These are phyloP conservation scores for Phytopythium ostracodes DNA, from an alignment of 352 stramenopile genomes.

Conservation along the genomic window DNA sequence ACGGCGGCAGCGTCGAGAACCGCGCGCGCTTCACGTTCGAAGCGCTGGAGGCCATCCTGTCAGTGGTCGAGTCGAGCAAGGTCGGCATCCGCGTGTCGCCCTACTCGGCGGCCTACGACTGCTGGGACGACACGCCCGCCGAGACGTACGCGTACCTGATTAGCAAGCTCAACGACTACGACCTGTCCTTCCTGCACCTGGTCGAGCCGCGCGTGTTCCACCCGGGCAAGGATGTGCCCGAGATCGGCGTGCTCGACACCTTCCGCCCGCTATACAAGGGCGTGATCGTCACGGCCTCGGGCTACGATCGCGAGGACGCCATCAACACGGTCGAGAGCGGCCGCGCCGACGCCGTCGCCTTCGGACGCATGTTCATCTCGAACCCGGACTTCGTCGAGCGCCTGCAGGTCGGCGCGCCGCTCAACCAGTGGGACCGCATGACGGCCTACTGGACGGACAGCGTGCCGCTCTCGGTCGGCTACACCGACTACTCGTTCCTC, in stretches of 20 bases:
- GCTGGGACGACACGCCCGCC: conserved; percentile 28
- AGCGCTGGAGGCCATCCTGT: conserved; percentile 18
- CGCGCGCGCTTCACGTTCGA: conserved; percentile 52
- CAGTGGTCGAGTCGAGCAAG: conserved; percentile 27
- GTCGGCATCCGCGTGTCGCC: conserved; percentile 39
- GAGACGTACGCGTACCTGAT: conserved; percentile 37
- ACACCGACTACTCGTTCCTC: conserved; percentile 40
- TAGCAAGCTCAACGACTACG: conserved; percentile 24
- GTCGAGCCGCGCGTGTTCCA: conserved; percentile 47
- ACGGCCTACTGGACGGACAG: conserved; percentile 35
- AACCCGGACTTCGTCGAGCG: conserved; percentile 62
- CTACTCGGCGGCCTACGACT: conserved; percentile 31
- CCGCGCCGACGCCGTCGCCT: conserved; percentile 44
- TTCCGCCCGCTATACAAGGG: conserved; percentile 45
- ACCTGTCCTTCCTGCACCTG: conserved; percentile 52
- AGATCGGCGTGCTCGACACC: conserved; percentile 31
- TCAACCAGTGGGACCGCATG: conserved; percentile 36
- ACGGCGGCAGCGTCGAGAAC: conserved; percentile 79
- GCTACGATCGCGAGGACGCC: conserved; percentile 33
- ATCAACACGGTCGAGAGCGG: conserved; percentile 29
- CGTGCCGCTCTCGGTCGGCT: conserved; percentile 22
- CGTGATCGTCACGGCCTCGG: conserved; percentile 45
- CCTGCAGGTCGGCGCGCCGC: conserved; percentile 27
- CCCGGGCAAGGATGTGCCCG: conserved; percentile 24
- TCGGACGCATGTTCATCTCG: conserved; percentile 59